Conservation (phyloP, 805 yeast genomes). For the Candida odintsovae region DNA sequence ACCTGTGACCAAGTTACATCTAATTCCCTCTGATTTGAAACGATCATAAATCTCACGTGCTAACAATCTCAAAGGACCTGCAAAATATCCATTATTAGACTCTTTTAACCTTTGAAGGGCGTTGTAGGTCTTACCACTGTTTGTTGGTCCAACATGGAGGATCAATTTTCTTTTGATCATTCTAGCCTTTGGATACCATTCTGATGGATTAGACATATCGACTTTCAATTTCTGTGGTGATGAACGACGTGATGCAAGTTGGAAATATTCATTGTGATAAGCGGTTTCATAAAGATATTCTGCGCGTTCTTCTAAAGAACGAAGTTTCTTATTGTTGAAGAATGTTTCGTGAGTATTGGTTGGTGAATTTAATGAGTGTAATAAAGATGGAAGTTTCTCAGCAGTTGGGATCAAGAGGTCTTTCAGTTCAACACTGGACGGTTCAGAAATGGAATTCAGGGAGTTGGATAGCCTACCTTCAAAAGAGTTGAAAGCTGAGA, state of each 20-base stretch:
- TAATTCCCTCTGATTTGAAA: constrained; percentile 56
- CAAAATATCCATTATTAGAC: constrained; percentile 77
- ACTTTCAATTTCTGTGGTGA: constrained; percentile 22
- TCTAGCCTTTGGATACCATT: constrained; percentile 85
- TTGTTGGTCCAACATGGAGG: constrained; percentile 98
- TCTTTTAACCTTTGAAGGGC: constrained; percentile 65
- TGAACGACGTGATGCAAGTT: constrained; percentile 7
- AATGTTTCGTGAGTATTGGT: background rate
- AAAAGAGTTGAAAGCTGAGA: background rate
- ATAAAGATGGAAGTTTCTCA: constrained; percentile 1
- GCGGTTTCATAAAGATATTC: constrained; percentile 12
- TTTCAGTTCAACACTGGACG: background rate
- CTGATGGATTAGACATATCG: constrained; percentile 55
- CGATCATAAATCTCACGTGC: constrained; percentile 90
- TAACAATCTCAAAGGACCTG: constrained; percentile 86
- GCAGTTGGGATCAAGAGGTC: constrained; percentile 6
- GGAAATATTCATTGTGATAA: constrained; percentile 1
- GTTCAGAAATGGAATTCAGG: background rate
- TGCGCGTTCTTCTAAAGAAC: background rate
- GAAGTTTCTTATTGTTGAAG: background rate
- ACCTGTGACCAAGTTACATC: constrained; percentile 90
- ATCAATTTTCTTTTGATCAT: constrained; percentile 69
- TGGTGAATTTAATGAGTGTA: background rate
- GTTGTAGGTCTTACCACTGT: constrained; percentile 87
- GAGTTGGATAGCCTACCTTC: background rate